Evolutionary conservation across 495 filamentous ascomycete genomes (phyloP), one percentile per base, ranked within the genome.

Genomic region (Penicillium arizonense): DNA sequence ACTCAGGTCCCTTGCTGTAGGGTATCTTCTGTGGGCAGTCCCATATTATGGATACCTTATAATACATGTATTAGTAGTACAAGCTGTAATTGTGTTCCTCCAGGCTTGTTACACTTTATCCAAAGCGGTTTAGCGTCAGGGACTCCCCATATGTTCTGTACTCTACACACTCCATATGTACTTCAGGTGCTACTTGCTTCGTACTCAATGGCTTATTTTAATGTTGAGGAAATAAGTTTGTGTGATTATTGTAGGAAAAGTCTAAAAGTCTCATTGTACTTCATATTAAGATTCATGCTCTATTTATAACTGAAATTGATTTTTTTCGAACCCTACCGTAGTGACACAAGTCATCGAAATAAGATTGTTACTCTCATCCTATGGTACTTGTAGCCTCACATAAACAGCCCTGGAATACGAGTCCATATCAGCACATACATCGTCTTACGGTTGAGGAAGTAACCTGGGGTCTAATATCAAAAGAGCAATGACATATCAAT

Each of bases 111-210:
- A 14, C 40, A 51, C 49, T 28, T 33, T 8, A 14, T 2, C 53
- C 18, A 45, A 56, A 52, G 12, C 7, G 38, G 55, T 16, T 37
- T 64, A 64, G 62, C 53, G 50, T 47, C 61, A 62, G 58, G 61
- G 46, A 64, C 61, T 30, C 44, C 48, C 49, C 50, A 36, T 33
- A 40, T 26, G 18, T 40, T 34, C 26, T 32, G 8, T 48, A 18
- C 39, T 42, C 13, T 34, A n/a, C 7, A 30, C 28, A 30, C 28
- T 30, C 9, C 28, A 0, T 6, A 24, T 24, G 23, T 24, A 24
- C 23, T 24, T 24, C 23, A 24, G 3, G 3, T 24, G 3, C 5
- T 4, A 24, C 4, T 24, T 1, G 3, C 5, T 24, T 5, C 14
- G 44, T 5, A 36, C 33, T 6, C n/a, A 21, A 24, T 38, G 44